Evolutionary conservation across 2,329 filamentous ascomycete genomes (phyloP), one percentile per base, ranked within the genome.

Genomic region (Diaporthe sp.): DNA sequence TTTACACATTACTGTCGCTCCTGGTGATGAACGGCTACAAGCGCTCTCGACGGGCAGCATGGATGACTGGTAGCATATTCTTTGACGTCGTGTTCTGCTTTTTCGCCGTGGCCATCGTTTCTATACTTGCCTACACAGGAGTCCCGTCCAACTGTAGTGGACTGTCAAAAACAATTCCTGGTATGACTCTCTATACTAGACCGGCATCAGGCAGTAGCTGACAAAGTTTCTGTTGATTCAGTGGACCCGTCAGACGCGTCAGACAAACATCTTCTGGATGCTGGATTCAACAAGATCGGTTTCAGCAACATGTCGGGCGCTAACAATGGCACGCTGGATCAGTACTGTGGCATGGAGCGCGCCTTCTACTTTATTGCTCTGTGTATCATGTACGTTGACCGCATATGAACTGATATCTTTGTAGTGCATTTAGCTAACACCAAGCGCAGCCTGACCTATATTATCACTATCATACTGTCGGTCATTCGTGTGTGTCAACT

Each of bases 121-220:
- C 82, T 4, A 60, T 85, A 5, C 79, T 85, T 8, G 81, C 84
- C 44, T 78, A 77, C 12, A 77, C 79, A 2, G 84, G 84, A 9
- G 78, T 85, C 3, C 84, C 84, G 0, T 73, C 78, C 0, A 80
- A 84, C 71, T 86, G 84, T 44, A 78, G 76, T 28, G 83, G 84
- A 39, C 74, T 85, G 57, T 83, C 82, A 37, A 75, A 71, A 31
- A 6, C 34, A 42, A 1, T 37, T 25, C 5, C 8, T 9, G 15
- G 65, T 70, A 70, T 55, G 65, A 4, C n/a, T 42, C 34, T 49
- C n/a, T 39, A 17, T 4, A 12, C n/a, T 39, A 34, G 75, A 82
- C 74, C 76, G 79, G 80, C 75, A 75, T 10, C 5, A 51, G 34
- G 20, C 25, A 39, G 22, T 15, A 34, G 39, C 61, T 72, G 28